Base-by-base conservation (phyloP, 2,329 filamentous ascomycete genomes). In the Calonectria honghensis region DNA sequence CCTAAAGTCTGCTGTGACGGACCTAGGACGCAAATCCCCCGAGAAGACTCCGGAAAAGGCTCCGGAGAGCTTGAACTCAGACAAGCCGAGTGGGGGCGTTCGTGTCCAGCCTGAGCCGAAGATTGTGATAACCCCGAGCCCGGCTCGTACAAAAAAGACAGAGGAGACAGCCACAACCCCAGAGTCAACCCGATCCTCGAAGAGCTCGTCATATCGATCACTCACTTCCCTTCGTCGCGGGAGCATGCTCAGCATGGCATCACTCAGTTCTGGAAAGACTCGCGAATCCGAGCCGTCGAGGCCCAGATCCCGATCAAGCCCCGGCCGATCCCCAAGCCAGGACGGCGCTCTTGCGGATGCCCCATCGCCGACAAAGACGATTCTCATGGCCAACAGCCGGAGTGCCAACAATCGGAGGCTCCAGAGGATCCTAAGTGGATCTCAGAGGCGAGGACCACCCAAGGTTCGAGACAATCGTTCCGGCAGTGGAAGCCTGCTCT, bases 401-500 rank as follows among this genome's bases (percentile, higher is more conserved):
- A 24, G 35, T 20, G 31, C 37, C 2, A 68, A 73, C 18, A 70
- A 74, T 13, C 71, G 71, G 13, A 80, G 75, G 54, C 52, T 80
- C 1, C 76, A 78, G 14, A 76, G 77, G 7, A 74, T 80, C 11
- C 61, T 78, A 11, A 77, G 70, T 29, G 57, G 71, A 31, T 75
- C 79, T 11, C 78, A 76, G n/a, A 75, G 73, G 37, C 79, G 77
- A 67, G 75, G 76, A 24, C 73, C 76, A 2, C 70, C 70, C n/a
- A 79, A 78, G 68, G 79, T 73, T 50, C 70, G 73, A 14, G 69
- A 54, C 7, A 66, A 70, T 27, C 70, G 71, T n/a, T 66, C 57
- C 2, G 57, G 67, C 48, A 74, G 73, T 24, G 74, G 73, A 50
- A 68, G 65, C 37, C 51, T 86, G 14, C 84, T 86, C 6, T 78